These are phyloP conservation scores for Miamiensis avidus DNA, from an alignment of 169 alveolate genomes.

Conservation along the genomic window DNA sequence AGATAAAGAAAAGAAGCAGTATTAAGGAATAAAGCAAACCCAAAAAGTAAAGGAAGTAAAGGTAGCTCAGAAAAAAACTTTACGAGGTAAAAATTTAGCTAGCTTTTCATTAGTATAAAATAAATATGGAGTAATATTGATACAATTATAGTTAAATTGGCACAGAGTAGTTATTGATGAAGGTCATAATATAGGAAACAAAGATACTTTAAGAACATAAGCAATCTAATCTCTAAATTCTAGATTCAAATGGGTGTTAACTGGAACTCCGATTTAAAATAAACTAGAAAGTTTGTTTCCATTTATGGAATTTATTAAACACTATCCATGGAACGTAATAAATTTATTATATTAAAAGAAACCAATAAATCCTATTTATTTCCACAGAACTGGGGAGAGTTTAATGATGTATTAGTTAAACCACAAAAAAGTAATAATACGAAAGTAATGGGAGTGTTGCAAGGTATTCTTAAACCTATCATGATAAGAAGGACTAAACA, in stretches of 20 bases:
- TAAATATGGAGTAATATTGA: constrained; percentile 46
- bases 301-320: constrained; percentile 91
- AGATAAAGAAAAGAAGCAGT: background rate
- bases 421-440: no score
- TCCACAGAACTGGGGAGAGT: no score
- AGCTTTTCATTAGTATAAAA: background rate
- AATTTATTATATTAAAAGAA: no score
- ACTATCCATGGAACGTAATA: constrained; percentile 77
- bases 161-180: constrained; percentile 93
- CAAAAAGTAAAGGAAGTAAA: background rate
- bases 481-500: no score
- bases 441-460: no score
- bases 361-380: no score
- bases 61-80: background rate
- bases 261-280: constrained; percentile 98
- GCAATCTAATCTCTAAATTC: constrained; percentile 84
- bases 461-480: no score
- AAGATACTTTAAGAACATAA: constrained; percentile 88
- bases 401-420: no score
- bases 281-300: constrained; percentile 94
- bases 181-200: constrained; percentile 94
- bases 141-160: constrained; percentile 63
- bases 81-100: no score
- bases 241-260: constrained; percentile 93
- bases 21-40: constrained; percentile 21